Conservation (phyloP, 2,329 filamentous ascomycete genomes). For the Xylogone sp. region DNA sequence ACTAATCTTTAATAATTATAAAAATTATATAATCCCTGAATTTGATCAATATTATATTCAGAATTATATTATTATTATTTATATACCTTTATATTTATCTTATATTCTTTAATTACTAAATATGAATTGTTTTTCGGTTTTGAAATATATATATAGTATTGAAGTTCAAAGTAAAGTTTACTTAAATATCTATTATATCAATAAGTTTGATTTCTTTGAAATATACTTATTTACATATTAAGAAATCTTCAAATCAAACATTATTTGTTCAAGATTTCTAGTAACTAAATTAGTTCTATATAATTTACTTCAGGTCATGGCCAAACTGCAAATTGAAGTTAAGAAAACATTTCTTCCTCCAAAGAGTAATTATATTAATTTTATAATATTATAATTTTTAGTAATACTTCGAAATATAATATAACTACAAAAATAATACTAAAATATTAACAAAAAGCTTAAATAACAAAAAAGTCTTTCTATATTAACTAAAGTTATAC, state of each 20-base stretch:
- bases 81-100: slow-evolving; percentile 17
- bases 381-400: too few relatives aligned
- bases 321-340: too few relatives aligned
- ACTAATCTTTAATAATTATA: slow-evolving; percentile 31
- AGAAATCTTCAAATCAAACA: slow-evolving; percentile 21
- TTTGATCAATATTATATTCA: slow-evolving; percentile 28
- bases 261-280: too few relatives aligned
- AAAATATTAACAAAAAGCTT: too few relatives aligned
- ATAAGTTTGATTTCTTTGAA: slow-evolving; percentile 17
- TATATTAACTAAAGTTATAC: too few relatives aligned
- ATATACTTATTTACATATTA: slow-evolving; percentile 19
- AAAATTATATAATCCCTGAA: slow-evolving; percentile 26
- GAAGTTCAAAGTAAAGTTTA: slow-evolving; percentile 18
- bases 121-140: slow-evolving; percentile 26
- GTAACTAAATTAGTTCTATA: too few relatives aligned
- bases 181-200: slow-evolving; percentile 21
- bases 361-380: too few relatives aligned
- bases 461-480: too few relatives aligned
- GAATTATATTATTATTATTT: slow-evolving; percentile 30
- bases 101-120: slow-evolving; percentile 28
- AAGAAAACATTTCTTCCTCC: too few relatives aligned
- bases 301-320: too few relatives aligned
- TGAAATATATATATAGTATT: slow-evolving; percentile 25
- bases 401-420: too few relatives aligned
- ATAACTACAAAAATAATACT: too few relatives aligned